Base-by-base conservation (phyloP, 768 basidiomycete genomes). In the Zangia roseola region DNA sequence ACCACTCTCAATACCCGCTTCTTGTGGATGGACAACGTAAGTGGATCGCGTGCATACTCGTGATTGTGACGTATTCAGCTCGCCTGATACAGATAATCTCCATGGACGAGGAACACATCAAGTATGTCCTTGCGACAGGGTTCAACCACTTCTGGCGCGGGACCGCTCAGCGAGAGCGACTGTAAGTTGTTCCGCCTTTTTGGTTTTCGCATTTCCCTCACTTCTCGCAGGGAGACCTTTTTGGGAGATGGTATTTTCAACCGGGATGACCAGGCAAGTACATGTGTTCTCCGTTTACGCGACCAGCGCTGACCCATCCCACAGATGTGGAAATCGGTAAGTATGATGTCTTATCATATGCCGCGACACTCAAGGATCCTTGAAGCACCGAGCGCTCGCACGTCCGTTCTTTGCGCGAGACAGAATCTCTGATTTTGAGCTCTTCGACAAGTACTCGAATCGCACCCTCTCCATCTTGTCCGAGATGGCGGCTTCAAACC, bases 211-310 rank as follows among this genome's bases (percentile, higher is more conserved):
- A 13, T 21, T 19, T 53, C 42, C 23, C 59, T 60, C 45, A 63
- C 34, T 35, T 47, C 19, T 47, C 26, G 0, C 54, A 74, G 73
- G 55, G 73, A 75, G 50, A 61, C 31, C 39, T 83, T 87, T 61
- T 71, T 89, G n/a, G 88, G 88, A 4, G 72, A 78, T 53, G 86
- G 87, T 2, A 88, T 90, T 33, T 90, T 90, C 65, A 88, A 88
- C 54, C 76, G 86, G 14, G 87, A 88, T 62, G 86, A 84, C 56
- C 79, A 83, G 67, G 82, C 81, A 60, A 67, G 72, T 53, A 39
- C 17, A 36, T 16, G 21, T 41, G 21, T 37, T 16, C 14, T 19
- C 42, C 23, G 8, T 52, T 35, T 8, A 19, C 30, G 16, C 24
- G 12, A 50, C 43, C 5, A 17, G 16, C 51, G 39, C 52, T 56